Base-by-base conservation (phyloP, 805 yeast genomes). In the Wickerhamiella australiensis region DNA sequence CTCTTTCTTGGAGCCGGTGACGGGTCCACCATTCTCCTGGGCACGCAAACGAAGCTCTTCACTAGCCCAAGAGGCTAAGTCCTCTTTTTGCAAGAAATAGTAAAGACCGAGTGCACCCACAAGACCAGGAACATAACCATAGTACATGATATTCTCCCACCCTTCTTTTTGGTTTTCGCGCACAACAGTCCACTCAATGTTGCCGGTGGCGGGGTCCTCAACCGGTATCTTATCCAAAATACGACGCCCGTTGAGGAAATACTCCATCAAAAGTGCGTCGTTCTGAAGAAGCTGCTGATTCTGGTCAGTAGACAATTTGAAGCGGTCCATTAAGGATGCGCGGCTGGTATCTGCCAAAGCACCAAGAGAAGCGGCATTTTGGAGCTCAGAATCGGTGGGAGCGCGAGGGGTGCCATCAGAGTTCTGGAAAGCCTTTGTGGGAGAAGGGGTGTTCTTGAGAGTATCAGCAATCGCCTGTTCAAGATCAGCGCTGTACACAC, bases 141-240 rank as follows among this genome's bases (percentile, higher is more conserved):
- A 80, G 68, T 80, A 84, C 59, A 80, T 78, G 50, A 83, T 71
- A 55, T 71, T 70, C 63, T 85, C 94, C 94, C 94, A 85, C 45
- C 94, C 94, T 68, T 85, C 94, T 61, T 78, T 79, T 59, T 75
- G 78, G 49, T 80, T 76, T 61, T 78, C 86, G 54, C 92, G 74
- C 42, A 85, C 78, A 50, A 84, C 68, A 58, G 78, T 75, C 94
- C 92, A 85, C 59, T 79, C 78, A 59, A 84, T 75, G 59, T 79
- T 82, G 33, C 94, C 94, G 15, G 85, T 79, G 36, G 78, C 70
- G 40, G 82, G 79, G 65, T 82, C 92, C 66, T 80, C 83, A 63
- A 77, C 83, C 41, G 95, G 94, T 52, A 85, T 77, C 67, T 85
- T 85, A 65, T 85, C 95, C 56, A 85, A 73, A 58, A 85, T 80